Percentiles rank a stretch among this genome's conserved stretches.
phyloP scores from a whole-genome alignment of 495 filamentous ascomycete species.

The Schizothecium vesticola region DNA sequence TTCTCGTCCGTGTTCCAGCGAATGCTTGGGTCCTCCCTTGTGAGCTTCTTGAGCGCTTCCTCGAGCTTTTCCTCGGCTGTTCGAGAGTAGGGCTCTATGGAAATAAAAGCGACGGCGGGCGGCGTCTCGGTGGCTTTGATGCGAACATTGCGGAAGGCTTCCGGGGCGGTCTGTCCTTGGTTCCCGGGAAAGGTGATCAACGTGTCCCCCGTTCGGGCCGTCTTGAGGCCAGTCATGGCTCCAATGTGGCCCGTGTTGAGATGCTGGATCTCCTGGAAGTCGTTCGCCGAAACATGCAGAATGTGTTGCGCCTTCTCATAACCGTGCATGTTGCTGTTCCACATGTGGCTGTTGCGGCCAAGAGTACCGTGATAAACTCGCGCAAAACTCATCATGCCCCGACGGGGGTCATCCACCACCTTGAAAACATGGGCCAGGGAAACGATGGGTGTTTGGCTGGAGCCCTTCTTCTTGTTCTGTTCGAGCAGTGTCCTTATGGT shows the following conservation, averaged over 20 bases:
- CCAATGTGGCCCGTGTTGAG: constrained; percentile 88
- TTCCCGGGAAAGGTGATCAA: constrained; percentile 63
- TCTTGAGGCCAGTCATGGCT: constrained; percentile 87
- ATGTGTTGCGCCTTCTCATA: constrained; percentile 77
- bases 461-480: constrained; percentile 40
- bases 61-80: constrained; percentile 72
- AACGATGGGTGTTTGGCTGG: constrained; percentile 48
- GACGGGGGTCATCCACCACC: constrained; percentile 80
- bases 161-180: constrained; percentile 42
- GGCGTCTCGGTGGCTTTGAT: constrained; percentile 85
- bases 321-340: constrained; percentile 81
- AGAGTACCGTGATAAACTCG: constrained; percentile 85
- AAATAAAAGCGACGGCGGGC: constrained; percentile 91
- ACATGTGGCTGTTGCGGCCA: constrained; percentile 65
- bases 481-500: constrained; percentile 48
- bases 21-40: constrained; percentile 93
- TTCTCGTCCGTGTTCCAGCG: constrained; percentile 80
- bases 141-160: constrained; percentile 67
- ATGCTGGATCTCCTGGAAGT: constrained; percentile 75
- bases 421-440: constrained; percentile 92
- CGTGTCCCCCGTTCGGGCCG: constrained; percentile 89
- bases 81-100: constrained; percentile 77
- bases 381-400: constrained; percentile 86
- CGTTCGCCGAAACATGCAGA: constrained; percentile 86
- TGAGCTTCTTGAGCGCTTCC: constrained; percentile 66